Percentiles rank a stretch among this genome's conserved stretches.
Conservation (phyloP, 495 filamentous ascomycete species). For the Aspergillus steynii region DNA sequence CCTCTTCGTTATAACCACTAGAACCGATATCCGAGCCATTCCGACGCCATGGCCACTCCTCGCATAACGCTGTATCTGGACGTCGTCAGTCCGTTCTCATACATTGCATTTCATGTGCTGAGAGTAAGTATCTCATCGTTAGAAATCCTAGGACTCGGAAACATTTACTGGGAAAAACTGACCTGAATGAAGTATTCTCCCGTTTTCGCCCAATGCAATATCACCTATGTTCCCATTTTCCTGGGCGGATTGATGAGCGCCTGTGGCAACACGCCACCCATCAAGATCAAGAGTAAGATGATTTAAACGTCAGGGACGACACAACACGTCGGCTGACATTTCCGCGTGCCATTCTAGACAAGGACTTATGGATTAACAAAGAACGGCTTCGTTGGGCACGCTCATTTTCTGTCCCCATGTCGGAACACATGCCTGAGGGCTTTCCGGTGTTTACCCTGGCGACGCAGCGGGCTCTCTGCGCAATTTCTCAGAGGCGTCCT, state of each 20-base stretch:
- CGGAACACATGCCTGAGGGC: slow-evolving; percentile 44
- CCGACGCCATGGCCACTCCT: slow-evolving; percentile 44
- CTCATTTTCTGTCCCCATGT: slow-evolving; percentile 62
- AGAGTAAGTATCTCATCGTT: slow-evolving; percentile 40
- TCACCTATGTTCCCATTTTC: slow-evolving; percentile 68
- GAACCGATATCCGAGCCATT: no score
- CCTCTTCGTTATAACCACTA: no score
- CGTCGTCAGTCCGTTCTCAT: slow-evolving; percentile 70
- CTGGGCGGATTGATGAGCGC: slow-evolving; percentile 69
- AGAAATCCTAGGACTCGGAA: not conserved
- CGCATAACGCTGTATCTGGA: slow-evolving; percentile 69
- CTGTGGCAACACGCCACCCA: slow-evolving; percentile 62
- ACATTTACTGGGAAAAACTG: slow-evolving; percentile 1
- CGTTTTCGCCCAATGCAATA: slow-evolving; percentile 57
- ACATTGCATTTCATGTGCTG: slow-evolving; percentile 65
- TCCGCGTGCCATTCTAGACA: slow-evolving; percentile 48
- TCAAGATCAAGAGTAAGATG: slow-evolving; percentile 65
- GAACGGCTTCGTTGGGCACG: slow-evolving; percentile 65
- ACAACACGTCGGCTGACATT: not conserved
- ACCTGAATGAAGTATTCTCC: slow-evolving; percentile 53
- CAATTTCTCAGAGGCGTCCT: slow-evolving; percentile 38
- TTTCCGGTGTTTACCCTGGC: slow-evolving; percentile 61
- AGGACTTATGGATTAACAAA: slow-evolving; percentile 60
- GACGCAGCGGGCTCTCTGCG: slow-evolving; percentile 51
- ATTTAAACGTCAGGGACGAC: not conserved